Evolutionary conservation across 2,329 filamentous ascomycete genomes (phyloP), one percentile per base, ranked within the genome.

Genomic region (Harringtonia aguacate): DNA sequence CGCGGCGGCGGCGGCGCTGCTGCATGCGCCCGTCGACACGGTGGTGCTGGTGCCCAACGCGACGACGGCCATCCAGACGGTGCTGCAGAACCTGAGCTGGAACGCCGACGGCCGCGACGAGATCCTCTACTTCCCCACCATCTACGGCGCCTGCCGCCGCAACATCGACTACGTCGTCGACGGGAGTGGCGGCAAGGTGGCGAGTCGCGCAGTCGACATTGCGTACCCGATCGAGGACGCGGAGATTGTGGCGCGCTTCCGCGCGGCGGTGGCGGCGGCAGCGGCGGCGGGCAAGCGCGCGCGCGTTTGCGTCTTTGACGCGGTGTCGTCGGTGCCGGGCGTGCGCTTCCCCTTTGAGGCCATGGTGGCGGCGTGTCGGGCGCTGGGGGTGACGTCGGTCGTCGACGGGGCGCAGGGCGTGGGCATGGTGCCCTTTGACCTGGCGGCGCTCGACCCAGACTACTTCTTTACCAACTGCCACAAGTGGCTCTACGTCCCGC

Each of bases 391-490:
- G 4, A 57, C 90, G 43, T 88, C 82, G 53, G 66, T 86, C 18
- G 68, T 95, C 31, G 90, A 97, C 58, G 89, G 77, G 15, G 90
- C 90, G 0, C 90, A 97, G 61, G 82, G 83, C 1, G 65, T 94
- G 21, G 90, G 90, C 2, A 83, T 92, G 61, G 71, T 95, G 8
- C 24, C 24, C 7, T 10, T 27, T 27, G 76, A 94, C 59, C 63
- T 95, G 14, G 50, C 58, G 0, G 60, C 63, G 4, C 64, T 88
- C 3, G 75, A 88, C 49, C 81, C 87, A 0, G 89, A 95, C 61
- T 95, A 94, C 64, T 86, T 94, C 56, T 74, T 90, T 14, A 82
- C 73, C 44, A 95, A 95, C 60, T 86, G 80, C 53, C 86, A 94
- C 67, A 94, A 94, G 67, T 97, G 90, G 90, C 77, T 95, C 8